A percentile compares a stretch with the other conserved stretches of the same genome.
phyloP scores from a whole-genome alignment of 176 grass and related monocot genomes.

The Aechmea fasciata region DNA sequence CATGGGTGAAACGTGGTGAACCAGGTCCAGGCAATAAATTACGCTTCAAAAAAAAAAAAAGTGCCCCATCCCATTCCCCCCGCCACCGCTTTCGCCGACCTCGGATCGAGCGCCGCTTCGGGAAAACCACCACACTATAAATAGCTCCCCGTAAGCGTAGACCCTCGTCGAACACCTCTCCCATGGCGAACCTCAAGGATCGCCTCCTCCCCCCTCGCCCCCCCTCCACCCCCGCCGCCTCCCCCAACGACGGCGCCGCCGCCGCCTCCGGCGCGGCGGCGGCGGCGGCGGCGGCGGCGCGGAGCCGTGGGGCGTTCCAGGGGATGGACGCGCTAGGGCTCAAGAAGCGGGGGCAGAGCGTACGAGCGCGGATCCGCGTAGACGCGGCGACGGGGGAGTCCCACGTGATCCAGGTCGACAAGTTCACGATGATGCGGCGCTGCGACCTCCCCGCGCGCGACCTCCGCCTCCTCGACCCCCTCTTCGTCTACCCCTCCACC shows the following conservation, averaged over 20 bases:
- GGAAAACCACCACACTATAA: too few species aligned
- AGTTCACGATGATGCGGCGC: slow-evolving; percentile 90
- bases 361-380: slow-evolving; percentile 86
- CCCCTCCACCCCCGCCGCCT: slow-evolving; percentile 1
- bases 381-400: slow-evolving; percentile 47
- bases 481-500: slow-evolving; percentile 92
- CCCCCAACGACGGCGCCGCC: slow-evolving; percentile 20
- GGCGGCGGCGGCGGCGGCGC: not conserved
- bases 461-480: slow-evolving; percentile 94
- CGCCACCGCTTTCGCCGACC: too few species aligned
- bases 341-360: slow-evolving; percentile 64
- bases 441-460: slow-evolving; percentile 92
- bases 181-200: slow-evolving; percentile 15
- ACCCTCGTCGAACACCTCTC: not conserved
- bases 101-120: too few species aligned
- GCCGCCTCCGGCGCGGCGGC: slow-evolving; percentile 29
- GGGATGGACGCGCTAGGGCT: slow-evolving; percentile 49
- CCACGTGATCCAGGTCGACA: slow-evolving; percentile 71
- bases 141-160: too few species aligned
- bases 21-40: too few species aligned
- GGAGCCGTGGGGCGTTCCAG: slow-evolving; percentile 17
- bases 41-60: too few species aligned
- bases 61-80: too few species aligned
- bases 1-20: too few species aligned
- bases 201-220: slow-evolving; percentile 27